Conservation (phyloP, 345 rosid genomes). For the Isatis tinctoria region DNA sequence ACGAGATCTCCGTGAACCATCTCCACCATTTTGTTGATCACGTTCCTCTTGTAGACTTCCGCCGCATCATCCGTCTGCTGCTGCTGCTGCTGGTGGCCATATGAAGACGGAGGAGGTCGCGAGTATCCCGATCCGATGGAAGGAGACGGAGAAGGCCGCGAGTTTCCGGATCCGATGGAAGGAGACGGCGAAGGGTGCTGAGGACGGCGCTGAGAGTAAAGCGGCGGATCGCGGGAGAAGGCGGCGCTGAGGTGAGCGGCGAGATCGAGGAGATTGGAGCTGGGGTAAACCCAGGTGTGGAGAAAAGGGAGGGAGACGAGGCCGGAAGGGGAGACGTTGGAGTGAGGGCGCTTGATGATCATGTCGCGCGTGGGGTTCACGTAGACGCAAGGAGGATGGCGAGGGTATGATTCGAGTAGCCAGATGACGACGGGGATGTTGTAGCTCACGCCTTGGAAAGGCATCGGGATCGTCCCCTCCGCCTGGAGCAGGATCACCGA, state of each 20-base stretch:
- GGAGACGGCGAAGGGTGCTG: conserved; percentile 7
- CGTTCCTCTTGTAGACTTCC: conserved; percentile 70
- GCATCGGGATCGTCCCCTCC: conserved; percentile 85
- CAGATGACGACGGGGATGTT: conserved; percentile 89
- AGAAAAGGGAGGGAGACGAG: conserved; percentile 72
- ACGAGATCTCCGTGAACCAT: conserved; percentile 52
- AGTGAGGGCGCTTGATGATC: conserved; percentile 88
- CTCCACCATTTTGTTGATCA: conserved; percentile 69
- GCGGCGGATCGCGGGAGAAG: conserved; percentile 80
- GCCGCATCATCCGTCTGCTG: conserved; percentile 58
- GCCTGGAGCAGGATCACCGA: conserved; percentile 86
- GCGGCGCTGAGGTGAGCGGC: conserved; percentile 44
- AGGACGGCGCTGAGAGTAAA: conserved; percentile 75
- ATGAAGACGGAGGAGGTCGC: neutral
- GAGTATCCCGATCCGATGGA: neutral
- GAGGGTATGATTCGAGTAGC: conserved; percentile 90
- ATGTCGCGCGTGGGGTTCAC: conserved; percentile 95
- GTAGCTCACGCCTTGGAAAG: conserved; percentile 74
- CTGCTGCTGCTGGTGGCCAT: neutral
- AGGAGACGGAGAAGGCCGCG: neutral
- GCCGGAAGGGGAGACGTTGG: conserved; percentile 80
- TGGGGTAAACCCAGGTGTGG: conserved; percentile 81
- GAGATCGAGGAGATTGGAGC: conserved; percentile 74
- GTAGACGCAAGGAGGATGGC: conserved; percentile 74
- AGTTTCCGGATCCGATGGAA: neutral